Evolutionary conservation across 331 rosid species (phyloP).

Genomic region (Erythrophleum ivorense): DNA sequence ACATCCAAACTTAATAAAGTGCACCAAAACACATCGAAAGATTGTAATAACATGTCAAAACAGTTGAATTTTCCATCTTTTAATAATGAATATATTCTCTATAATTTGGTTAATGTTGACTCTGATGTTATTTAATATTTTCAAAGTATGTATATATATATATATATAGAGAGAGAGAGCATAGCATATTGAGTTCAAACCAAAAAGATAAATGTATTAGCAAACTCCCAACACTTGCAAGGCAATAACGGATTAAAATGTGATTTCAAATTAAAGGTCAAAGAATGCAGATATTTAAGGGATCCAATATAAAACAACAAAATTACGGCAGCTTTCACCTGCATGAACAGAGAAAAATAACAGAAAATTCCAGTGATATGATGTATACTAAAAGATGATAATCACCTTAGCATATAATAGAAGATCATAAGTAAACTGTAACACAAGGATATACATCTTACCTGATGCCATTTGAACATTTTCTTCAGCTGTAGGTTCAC

Average conservation of each 20-base stretch:
- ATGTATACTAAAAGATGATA: not conserved
- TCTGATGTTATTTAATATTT: not conserved
- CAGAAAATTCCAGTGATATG: not conserved
- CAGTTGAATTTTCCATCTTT: not conserved
- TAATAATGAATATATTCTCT: not conserved
- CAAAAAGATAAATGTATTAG: not conserved
- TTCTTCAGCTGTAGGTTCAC: slow-evolving; percentile 81
- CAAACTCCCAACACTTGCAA: not conserved
- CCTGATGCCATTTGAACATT: slow-evolving; percentile 83
- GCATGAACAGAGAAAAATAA: not conserved
- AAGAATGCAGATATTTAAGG: not conserved
- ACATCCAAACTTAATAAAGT: not conserved
- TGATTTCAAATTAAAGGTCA: not conserved
- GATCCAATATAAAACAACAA: not conserved
- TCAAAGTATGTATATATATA: not conserved
- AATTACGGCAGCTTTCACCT: not conserved
- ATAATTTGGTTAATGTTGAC: not conserved
- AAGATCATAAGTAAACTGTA: not conserved
- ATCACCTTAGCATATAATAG: not conserved
- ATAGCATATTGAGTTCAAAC: not conserved
- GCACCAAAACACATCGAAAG: not conserved
- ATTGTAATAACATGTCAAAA: not conserved
- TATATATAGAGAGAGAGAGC: not conserved
- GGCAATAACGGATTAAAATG: not conserved
- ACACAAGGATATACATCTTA: slow-evolving; percentile 40